A percentile compares a stretch with the other conserved stretches of the same genome.
Conservation (phyloP, 352 stramenopile species). For the Saprolegnia diclina region DNA sequence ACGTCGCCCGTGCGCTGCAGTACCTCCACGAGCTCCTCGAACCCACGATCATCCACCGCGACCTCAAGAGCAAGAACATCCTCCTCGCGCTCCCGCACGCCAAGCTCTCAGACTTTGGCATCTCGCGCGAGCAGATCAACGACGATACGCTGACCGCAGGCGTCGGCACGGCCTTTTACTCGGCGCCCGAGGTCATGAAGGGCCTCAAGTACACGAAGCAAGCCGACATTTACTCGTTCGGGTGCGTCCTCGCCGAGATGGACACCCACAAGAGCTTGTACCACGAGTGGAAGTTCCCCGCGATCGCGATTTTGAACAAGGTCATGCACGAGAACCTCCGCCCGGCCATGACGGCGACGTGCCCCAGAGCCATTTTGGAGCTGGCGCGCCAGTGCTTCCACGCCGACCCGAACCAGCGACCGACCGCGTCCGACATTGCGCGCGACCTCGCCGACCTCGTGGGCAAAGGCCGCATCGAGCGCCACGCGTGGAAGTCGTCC, state of each 20-base stretch:
- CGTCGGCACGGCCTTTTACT: slow-evolving; percentile 17
- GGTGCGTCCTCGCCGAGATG: slow-evolving; percentile 38
- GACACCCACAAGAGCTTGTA: slow-evolving; percentile 53
- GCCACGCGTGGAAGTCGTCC: neutral
- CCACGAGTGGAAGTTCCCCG: slow-evolving; percentile 28
- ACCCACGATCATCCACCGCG: slow-evolving; percentile 35
- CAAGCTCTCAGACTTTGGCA: slow-evolving; percentile 47
- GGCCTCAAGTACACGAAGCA: slow-evolving; percentile 16
- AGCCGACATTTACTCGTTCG: slow-evolving; percentile 23
- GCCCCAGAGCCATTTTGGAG: neutral
- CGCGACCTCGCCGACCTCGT: neutral
- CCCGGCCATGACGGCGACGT: slow-evolving; percentile 7
- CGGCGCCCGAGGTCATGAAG: slow-evolving; percentile 22
- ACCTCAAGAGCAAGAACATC: slow-evolving; percentile 46
- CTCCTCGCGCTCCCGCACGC: slow-evolving; percentile 33
- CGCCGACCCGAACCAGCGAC: slow-evolving; percentile 2
- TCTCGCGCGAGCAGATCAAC: slow-evolving; percentile 35
- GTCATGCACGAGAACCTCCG: slow-evolving; percentile 20
- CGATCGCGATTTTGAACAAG: slow-evolving; percentile 9
- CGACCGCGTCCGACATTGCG: slow-evolving; percentile 19
- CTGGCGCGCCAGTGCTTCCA: slow-evolving; percentile 21
- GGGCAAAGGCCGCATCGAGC: neutral
- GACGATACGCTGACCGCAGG: slow-evolving; percentile 17
- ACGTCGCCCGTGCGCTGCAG: slow-evolving; percentile 37
- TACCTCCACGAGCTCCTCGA: slow-evolving; percentile 41